phyloP scores from a whole-genome alignment of 192 early-diverging fungal genomes.

The Coemansia sp. region DNA sequence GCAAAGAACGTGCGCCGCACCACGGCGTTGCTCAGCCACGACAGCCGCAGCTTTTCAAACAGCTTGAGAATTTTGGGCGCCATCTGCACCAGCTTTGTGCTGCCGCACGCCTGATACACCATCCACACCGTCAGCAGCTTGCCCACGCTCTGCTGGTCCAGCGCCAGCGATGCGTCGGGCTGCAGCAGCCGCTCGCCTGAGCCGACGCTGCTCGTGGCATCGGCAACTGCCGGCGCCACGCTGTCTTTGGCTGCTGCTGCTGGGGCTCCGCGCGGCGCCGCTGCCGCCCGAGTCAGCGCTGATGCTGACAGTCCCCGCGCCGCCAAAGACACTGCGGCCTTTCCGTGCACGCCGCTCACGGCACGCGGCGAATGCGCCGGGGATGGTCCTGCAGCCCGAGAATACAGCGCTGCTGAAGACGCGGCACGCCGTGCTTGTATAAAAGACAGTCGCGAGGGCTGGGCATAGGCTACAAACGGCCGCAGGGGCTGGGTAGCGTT shows the following conservation, averaged over 20 bases:
- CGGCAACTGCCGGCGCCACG: constrained; percentile 7
- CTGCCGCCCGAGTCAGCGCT: constrained; percentile 8
- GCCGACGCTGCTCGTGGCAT: constrained; percentile 1
- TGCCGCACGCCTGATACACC: constrained; percentile 45
- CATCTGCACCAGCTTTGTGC: constrained; percentile 31
- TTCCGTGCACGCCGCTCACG: constrained; percentile 5
- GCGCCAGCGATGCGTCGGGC: constrained; percentile 44
- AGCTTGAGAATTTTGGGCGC: constrained; percentile 33
- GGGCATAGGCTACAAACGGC: constrained; percentile 24
- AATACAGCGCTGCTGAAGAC: constrained; percentile 20
- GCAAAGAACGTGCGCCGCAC: constrained; percentile 87
- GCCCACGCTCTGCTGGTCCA: constrained; percentile 34
- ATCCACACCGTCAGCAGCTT: constrained; percentile 41
- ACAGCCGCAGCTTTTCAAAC: constrained; percentile 33
- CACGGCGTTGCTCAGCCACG: constrained; percentile 62
- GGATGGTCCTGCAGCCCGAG: constrained; percentile 26
- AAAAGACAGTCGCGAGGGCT: constrained; percentile 29
- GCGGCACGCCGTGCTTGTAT: constrained; percentile 15
- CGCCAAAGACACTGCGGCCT: constrained; percentile 23
- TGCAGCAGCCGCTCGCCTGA: constrained; percentile 21
- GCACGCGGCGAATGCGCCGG: constrained; percentile 23
- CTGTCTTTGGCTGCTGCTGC: constrained; percentile 1
- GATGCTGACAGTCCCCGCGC: constrained; percentile 23
- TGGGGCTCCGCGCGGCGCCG: constrained; percentile 9
- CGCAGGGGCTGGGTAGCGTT: constrained; percentile 7